Conservation (phyloP, 148 eudicot species). For the Rheum nobile region DNA sequence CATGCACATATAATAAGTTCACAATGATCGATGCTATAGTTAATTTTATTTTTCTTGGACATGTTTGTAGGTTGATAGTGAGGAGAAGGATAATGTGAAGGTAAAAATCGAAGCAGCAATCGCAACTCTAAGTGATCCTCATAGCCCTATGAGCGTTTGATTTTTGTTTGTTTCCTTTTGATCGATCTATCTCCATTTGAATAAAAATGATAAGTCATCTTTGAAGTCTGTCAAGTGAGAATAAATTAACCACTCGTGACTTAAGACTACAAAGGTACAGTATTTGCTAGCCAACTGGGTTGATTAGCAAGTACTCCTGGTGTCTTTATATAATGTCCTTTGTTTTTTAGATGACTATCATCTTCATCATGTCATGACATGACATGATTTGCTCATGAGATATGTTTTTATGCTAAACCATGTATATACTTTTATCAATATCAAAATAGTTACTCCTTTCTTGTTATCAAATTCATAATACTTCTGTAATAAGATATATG, state of each 20-base stretch:
- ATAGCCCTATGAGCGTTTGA: background rate
- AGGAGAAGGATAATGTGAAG: conserved; percentile 4
- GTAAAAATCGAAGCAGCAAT: conserved; percentile 1
- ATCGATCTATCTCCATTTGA: background rate
- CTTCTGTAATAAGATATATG: too few relatives aligned
- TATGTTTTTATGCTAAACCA: background rate
- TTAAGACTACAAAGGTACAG: background rate
- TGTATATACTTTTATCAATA: background rate
- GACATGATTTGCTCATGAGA: background rate
- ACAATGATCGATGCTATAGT: background rate
- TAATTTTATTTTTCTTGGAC: background rate
- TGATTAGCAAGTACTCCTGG: background rate
- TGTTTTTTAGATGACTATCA: background rate
- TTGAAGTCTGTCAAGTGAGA: background rate
- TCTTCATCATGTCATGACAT: background rate
- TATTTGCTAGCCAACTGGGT: background rate
- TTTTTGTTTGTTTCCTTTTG: background rate
- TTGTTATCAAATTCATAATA: too few relatives aligned
- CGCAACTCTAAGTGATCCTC: background rate
- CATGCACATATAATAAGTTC: background rate
- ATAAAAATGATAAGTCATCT: background rate
- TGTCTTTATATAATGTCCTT: conserved; percentile 1
- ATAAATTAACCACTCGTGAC: background rate
- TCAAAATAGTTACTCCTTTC: background rate
- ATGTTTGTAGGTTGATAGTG: background rate